Evolutionary conservation across 345 rosid species (phyloP), one percentile per base, ranked within the genome.

Genomic region (Geranium rotundifolium): DNA sequence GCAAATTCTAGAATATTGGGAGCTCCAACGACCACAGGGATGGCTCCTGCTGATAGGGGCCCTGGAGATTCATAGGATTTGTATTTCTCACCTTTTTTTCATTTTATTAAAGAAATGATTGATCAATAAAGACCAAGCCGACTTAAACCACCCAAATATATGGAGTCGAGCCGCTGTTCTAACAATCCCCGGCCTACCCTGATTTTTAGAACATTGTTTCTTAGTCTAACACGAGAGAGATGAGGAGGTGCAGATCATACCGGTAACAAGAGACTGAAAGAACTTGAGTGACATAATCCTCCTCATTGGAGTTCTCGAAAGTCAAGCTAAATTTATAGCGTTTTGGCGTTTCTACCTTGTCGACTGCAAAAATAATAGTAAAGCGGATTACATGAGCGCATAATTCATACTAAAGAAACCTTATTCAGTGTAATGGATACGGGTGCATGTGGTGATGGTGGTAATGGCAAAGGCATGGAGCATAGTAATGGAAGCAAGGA

Each of bases 241-340:
- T 34, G 41, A 4, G 41, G 41, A 34, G 41, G 41, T 34, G 41
- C 41, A 34, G 41, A 1, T 34, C 41, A 58, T 83, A 93, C 99
- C 99, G 37, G 99, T 89, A 67, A 90, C 96, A 29, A 93, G 85
- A 67, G 97, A 82, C 70, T 93, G 99, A 79, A 93, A 90, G 77
- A 83, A 90, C 7, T 75, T 93, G 97, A 0, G 97, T 93, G 61
- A 93, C 96, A 65, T 93, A 93, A 79, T 93, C 97, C 80, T 93
- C 99, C 79, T 93, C 99, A 41, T 90, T 93, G 29, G 99, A 90
- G 61, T 93, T 93, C 81, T 90, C 99, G 72, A 87, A 90, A 71
- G 99, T 95, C 74, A 93, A 76, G 77, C 99, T 93, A 71, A 93
- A 93, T 70, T 82, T 90, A 73, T 93, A 93, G 64, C 39, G 87